phyloP scores from a whole-genome alignment of 805 yeast genomes.

The Candida nanaspora region DNA sequence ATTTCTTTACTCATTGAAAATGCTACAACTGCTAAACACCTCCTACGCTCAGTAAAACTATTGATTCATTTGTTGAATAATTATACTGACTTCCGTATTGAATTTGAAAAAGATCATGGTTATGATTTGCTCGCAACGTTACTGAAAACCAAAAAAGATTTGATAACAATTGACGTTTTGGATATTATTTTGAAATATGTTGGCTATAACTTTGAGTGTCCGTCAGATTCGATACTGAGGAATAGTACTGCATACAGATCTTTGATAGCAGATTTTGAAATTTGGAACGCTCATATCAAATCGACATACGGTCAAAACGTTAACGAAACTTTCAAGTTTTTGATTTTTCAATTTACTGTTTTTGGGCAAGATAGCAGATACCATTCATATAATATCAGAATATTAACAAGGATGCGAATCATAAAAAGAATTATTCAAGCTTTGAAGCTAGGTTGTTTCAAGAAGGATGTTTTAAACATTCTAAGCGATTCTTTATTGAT shows the following conservation, averaged over 20 bases:
- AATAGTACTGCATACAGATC: slow-evolving; percentile 51
- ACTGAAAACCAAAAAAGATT: slow-evolving; percentile 37
- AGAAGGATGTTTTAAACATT: slow-evolving; percentile 27
- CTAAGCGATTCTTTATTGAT: slow-evolving; percentile 32
- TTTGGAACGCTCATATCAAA: slow-evolving; percentile 34
- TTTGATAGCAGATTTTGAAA: slow-evolving; percentile 55
- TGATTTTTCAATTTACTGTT: slow-evolving; percentile 52
- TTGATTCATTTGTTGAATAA: slow-evolving; percentile 37
- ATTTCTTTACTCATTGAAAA: slow-evolving; percentile 40
- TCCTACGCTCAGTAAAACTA: slow-evolving; percentile 30
- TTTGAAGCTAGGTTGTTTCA: slow-evolving; percentile 34
- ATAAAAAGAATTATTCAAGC: slow-evolving; percentile 41
- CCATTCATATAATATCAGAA: slow-evolving; percentile 41
- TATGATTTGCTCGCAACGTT: slow-evolving; percentile 52
- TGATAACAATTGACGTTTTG: slow-evolving; percentile 35
- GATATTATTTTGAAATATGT: slow-evolving; percentile 41
- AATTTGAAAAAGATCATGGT: slow-evolving; percentile 54
- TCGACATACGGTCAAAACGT: slow-evolving; percentile 14
- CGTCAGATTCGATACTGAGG: slow-evolving; percentile 48
- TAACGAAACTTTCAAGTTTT: slow-evolving; percentile 28
- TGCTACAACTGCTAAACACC: slow-evolving; percentile 25
- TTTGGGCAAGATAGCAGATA: slow-evolving; percentile 48
- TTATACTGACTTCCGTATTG: slow-evolving; percentile 45
- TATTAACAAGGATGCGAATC: slow-evolving; percentile 44
- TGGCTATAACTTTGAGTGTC: slow-evolving; percentile 48